A percentile compares a stretch with the other conserved stretches of the same genome.
phyloP scores from a whole-genome alignment of 2,329 filamentous ascomycete genomes.

The Cordyceps farinosa region DNA sequence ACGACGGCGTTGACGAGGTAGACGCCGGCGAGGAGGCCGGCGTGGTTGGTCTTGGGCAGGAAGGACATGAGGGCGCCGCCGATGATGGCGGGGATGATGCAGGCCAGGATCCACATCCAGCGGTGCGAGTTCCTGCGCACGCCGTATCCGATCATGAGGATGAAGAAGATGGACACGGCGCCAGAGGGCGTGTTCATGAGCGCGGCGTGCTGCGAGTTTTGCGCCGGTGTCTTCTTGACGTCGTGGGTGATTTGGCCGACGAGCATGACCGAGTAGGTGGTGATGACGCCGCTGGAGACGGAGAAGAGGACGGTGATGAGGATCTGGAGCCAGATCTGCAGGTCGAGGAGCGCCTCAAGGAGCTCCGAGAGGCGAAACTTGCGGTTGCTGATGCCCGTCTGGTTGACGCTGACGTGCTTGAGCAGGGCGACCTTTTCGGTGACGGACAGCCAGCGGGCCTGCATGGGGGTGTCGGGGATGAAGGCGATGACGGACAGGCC shows the following conservation, averaged over 20 bases:
- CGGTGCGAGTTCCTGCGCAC: conserved; percentile 36
- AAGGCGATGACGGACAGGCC: conserved; percentile 37
- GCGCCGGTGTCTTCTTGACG: not conserved
- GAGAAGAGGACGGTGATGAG: conserved; percentile 22
- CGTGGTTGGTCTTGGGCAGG: conserved; percentile 41
- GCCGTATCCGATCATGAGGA: conserved; percentile 35
- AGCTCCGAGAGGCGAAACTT: conserved; percentile 11
- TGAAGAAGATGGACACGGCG: conserved; percentile 17
- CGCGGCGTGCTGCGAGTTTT: conserved; percentile 16
- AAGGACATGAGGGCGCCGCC: conserved; percentile 54
- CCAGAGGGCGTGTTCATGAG: conserved; percentile 17
- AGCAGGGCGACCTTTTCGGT: conserved; percentile 27
- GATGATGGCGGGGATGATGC: conserved; percentile 47
- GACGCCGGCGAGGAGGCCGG: conserved; percentile 46
- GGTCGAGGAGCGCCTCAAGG: conserved; percentile 28
- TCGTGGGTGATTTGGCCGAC: conserved; percentile 15
- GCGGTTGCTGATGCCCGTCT: conserved; percentile 16
- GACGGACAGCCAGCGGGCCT: conserved; percentile 34
- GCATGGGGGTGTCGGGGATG: conserved; percentile 46
- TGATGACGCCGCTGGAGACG: conserved; percentile 29
- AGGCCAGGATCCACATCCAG: conserved; percentile 37
- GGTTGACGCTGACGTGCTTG: conserved; percentile 18
- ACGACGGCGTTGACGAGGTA: conserved; percentile 50
- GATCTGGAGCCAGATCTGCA: conserved; percentile 16
- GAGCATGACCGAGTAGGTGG: conserved; percentile 15